These are phyloP conservation scores for Osmanthus fragrans DNA, from an alignment of 257 asterid species.

Conservation along the genomic window DNA sequence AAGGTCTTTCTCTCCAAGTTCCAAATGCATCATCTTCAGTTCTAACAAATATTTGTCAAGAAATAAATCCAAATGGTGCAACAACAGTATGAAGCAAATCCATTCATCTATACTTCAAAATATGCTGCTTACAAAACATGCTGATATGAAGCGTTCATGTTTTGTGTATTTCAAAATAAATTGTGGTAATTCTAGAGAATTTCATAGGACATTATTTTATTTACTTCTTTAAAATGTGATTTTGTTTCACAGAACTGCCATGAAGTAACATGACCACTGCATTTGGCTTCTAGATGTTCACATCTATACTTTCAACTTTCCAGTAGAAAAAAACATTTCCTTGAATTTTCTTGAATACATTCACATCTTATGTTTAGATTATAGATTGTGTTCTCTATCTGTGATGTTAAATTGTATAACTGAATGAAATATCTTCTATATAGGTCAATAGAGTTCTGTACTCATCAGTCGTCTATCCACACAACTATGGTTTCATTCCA, in stretches of 20 bases:
- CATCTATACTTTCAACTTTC: neutral
- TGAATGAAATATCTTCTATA: neutral
- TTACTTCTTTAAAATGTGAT: neutral
- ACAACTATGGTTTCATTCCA: slow-evolving; percentile 92
- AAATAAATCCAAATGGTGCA: neutral
- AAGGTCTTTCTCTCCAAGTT: neutral
- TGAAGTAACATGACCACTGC: neutral
- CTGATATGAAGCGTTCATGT: neutral
- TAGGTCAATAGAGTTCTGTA: slow-evolving; percentile 89
- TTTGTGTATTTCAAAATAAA: neutral
- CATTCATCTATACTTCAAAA: neutral
- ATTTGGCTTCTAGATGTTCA: neutral
- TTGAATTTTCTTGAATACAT: neutral
- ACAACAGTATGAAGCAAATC: neutral
- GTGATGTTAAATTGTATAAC: slow-evolving; percentile 14
- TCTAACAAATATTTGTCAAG: neutral
- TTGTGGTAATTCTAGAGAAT: neutral
- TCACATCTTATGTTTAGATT: no score
- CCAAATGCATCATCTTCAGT: neutral
- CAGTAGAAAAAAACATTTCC: neutral
- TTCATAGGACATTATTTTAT: neutral
- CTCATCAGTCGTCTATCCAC: slow-evolving; percentile 96
- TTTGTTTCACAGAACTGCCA: neutral
- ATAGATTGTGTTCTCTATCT: neutral
- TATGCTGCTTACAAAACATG: neutral